phyloP scores from a whole-genome alignment of 2,329 filamentous ascomycete species.

The Fonsecaea pedrosoi region DNA sequence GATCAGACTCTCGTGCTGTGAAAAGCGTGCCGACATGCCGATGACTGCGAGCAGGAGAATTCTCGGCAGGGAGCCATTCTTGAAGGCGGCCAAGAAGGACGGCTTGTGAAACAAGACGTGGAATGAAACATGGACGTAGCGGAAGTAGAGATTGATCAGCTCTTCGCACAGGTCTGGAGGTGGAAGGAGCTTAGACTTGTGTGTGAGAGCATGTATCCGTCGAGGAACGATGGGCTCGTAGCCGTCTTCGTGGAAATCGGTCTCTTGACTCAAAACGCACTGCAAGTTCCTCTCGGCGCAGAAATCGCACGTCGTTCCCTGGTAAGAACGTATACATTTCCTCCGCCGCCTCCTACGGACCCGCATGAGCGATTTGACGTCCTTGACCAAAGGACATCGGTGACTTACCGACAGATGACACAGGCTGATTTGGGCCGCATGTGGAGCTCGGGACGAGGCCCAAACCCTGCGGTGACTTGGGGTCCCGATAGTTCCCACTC shows the following conservation, averaged over 20 bases:
- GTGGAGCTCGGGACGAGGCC: not conserved
- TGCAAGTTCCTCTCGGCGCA: conserved; percentile 1
- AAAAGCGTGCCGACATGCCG: conserved; percentile 31
- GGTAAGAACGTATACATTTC: conserved; percentile 22
- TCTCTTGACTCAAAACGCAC: not conserved
- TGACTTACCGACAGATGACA: conserved; percentile 31
- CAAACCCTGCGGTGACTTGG: not conserved
- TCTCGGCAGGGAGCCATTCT: conserved; percentile 22
- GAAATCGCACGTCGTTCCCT: conserved; percentile 2
- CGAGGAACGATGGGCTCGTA: conserved; percentile 13
- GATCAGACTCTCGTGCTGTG: conserved; percentile 25
- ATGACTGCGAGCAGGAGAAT: conserved; percentile 29
- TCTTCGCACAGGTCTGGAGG: conserved; percentile 32
- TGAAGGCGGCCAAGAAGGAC: conserved; percentile 31
- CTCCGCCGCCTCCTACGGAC: conserved; percentile 29
- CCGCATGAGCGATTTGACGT: not conserved
- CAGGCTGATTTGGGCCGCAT: conserved; percentile 24
- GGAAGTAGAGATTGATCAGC: conserved; percentile 36
- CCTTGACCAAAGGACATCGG: not conserved
- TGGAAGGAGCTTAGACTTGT: conserved; percentile 22
- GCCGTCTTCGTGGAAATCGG: conserved; percentile 15
- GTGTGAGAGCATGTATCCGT: conserved; percentile 14
- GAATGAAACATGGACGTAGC: conserved; percentile 37
- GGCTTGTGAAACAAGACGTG: conserved; percentile 37
- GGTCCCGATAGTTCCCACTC: not conserved